Base-by-base conservation (phyloP, 1,139 yeast species). In the Debaryomycetaceae sp. region DNA sequence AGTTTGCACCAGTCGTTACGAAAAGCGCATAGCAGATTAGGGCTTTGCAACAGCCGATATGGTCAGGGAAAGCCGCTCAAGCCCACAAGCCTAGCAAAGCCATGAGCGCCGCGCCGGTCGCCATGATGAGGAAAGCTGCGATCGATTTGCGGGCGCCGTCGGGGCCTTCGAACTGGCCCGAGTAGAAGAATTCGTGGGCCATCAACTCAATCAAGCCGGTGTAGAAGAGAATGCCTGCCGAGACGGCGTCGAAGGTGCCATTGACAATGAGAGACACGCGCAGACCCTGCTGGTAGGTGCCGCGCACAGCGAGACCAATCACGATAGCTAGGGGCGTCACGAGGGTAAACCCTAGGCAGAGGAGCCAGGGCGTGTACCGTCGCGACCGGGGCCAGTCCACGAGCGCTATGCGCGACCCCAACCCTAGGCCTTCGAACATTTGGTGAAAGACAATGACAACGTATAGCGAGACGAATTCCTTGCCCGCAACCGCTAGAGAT, bases 1-100 rank as follows among this genome's bases (percentile, higher is more conserved):
- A n/a, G n/a, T n/a, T n/a, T n/a, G n/a, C n/a, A n/a, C n/a, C n/a
- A n/a, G n/a, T n/a, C n/a, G n/a, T n/a, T n/a, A n/a, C n/a, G n/a
- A n/a, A n/a, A n/a, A n/a, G n/a, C n/a, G n/a, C n/a, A n/a, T n/a
- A n/a, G n/a, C n/a, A n/a, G n/a, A n/a, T n/a, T n/a, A n/a, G n/a
- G n/a, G n/a, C n/a, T n/a, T n/a, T n/a, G n/a, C n/a, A n/a, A n/a
- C n/a, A n/a, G n/a, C n/a, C n/a, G n/a, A n/a, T n/a, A n/a, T n/a
- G n/a, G 5, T 7, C 13, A n/a, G n/a, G n/a, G n/a, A n/a, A n/a
- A n/a, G n/a, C n/a, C n/a, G n/a, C n/a, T 23, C 23, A 32, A 3
- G 37, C 31, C 37, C 67, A 60, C 31, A 56, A 58, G 14, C 66
- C 66, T 15, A 60, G 41, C 6, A 59, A 37, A 37, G 63, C 55